Conservation (phyloP, 2,329 filamentous ascomycete species). For the Karstenula rhodostoma region DNA sequence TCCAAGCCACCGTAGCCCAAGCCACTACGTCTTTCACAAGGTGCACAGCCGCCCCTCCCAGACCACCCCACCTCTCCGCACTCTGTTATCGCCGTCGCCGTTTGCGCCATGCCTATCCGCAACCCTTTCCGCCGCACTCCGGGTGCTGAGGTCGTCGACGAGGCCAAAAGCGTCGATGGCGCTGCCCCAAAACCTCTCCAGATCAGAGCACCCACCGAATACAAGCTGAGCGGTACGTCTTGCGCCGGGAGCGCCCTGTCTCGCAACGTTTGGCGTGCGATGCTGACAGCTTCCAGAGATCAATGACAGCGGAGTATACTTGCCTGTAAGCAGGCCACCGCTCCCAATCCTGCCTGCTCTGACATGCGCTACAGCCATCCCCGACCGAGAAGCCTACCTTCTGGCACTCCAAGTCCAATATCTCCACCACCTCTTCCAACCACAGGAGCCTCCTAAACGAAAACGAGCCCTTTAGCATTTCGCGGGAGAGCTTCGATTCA, state of each 20-base stretch:
- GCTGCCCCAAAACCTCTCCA: constrained; percentile 52
- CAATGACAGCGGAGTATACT: constrained; percentile 92
- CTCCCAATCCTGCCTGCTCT: constrained; percentile 14
- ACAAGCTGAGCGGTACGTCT: constrained; percentile 61
- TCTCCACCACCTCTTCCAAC: constrained; percentile 62
- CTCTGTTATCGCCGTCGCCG: constrained; percentile 24
- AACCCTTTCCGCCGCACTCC: constrained; percentile 52
- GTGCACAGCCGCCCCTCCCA: constrained; percentile 24
- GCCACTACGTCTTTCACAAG: constrained; percentile 12
- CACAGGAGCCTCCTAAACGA: constrained; percentile 75
- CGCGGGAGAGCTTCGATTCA: constrained; percentile 94
- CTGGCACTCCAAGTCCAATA: constrained; percentile 67
- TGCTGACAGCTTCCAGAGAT: constrained; percentile 71
- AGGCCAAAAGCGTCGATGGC: constrained; percentile 42
- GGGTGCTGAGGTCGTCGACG: constrained; percentile 43
- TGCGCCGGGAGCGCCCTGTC: constrained; percentile 16
- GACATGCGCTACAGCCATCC: constrained; percentile 64
- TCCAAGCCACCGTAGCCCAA: constrained; percentile 6
- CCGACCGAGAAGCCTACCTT: constrained; percentile 84
- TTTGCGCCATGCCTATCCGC: constrained; percentile 50
- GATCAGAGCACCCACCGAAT: constrained; percentile 57
- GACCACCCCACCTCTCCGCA: constrained; percentile 27
- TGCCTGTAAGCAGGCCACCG: constrained; percentile 71
- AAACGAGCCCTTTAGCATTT: constrained; percentile 94
- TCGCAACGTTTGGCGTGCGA: constrained; percentile 17